These are phyloP conservation scores for Dunaliella primolecta DNA, from an alignment of 139 green algal genomes.

Conservation along the genomic window DNA sequence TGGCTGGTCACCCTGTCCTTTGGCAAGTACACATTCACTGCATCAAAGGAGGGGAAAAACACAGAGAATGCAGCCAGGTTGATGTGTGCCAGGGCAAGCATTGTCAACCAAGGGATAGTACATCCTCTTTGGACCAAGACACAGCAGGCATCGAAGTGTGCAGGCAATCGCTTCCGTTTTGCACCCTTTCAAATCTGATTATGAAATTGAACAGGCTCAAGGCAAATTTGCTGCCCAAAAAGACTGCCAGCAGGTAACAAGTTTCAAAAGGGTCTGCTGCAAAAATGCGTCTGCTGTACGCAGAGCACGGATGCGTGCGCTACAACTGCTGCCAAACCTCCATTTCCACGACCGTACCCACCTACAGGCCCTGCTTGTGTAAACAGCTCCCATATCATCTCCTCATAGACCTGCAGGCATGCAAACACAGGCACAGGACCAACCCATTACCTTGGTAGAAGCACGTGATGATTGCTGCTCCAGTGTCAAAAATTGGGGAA, in stretches of 20 bases:
- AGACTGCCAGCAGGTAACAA: too few species aligned
- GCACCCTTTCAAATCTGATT: too few species aligned
- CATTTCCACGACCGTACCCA: too few species aligned
- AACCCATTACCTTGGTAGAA: not conserved
- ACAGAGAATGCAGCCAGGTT: not conserved
- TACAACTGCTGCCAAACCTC: too few species aligned
- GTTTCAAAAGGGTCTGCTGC: too few species aligned
- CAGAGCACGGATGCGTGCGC: too few species aligned
- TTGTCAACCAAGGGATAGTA: too few species aligned
- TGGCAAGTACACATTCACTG: conserved; percentile 96
- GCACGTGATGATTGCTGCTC: not conserved
- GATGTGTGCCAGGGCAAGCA: not conserved
- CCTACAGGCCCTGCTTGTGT: conserved; percentile 92
- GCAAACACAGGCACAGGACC: not conserved
- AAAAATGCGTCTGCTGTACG: not conserved
- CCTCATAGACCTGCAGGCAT: conserved; percentile 82
- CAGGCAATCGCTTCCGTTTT: too few species aligned
- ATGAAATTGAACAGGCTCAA: too few species aligned
- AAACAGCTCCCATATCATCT: conserved; percentile 97
- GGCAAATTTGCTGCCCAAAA: too few species aligned
- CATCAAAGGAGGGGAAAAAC: conserved; percentile 13
- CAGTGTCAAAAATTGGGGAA: not conserved
- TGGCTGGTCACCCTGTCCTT: conserved; percentile 94
- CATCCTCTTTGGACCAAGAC: too few species aligned
- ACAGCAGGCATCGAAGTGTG: too few species aligned